Conservation (phyloP, 116 monocot genomes). For the Trichopus zeylanicus region DNA sequence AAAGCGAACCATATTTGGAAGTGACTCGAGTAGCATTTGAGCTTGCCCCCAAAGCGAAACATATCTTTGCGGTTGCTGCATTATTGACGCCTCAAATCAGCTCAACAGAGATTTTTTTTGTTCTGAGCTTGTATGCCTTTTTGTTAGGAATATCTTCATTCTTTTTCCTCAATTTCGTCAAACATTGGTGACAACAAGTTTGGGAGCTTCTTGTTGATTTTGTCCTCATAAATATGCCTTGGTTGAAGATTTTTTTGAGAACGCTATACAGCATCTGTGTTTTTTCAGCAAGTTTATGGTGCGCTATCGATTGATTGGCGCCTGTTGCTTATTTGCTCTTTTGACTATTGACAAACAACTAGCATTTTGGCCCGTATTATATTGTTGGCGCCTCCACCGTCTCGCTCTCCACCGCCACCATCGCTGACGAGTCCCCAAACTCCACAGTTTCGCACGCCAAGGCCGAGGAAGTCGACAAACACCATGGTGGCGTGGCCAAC, state of each 20-base stretch:
- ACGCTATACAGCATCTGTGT: too few species aligned
- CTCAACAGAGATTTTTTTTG: too few species aligned
- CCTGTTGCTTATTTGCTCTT: too few species aligned
- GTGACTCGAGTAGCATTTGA: conserved; percentile 81
- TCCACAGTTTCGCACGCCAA: background rate
- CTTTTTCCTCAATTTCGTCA: background rate
- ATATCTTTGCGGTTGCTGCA: too few species aligned
- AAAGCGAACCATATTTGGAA: conserved; percentile 64
- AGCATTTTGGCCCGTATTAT: too few species aligned
- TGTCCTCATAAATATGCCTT: background rate
- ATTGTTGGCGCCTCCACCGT: background rate
- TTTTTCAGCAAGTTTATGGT: background rate
- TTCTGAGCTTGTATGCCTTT: background rate
- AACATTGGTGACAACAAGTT: background rate
- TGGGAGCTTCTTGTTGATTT: conserved; percentile 1
- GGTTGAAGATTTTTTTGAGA: too few species aligned
- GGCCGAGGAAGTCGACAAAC: background rate
- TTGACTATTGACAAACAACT: too few species aligned
- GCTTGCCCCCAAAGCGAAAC: background rate
- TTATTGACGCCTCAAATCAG: too few species aligned
- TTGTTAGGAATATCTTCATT: background rate
- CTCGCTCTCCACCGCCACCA: conserved; percentile 1
- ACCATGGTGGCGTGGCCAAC: background rate
- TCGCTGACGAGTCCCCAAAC: background rate
- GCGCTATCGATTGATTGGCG: background rate